Base-by-base conservation (phyloP, 441 rosid genomes). In the Eruca vesicaria region DNA sequence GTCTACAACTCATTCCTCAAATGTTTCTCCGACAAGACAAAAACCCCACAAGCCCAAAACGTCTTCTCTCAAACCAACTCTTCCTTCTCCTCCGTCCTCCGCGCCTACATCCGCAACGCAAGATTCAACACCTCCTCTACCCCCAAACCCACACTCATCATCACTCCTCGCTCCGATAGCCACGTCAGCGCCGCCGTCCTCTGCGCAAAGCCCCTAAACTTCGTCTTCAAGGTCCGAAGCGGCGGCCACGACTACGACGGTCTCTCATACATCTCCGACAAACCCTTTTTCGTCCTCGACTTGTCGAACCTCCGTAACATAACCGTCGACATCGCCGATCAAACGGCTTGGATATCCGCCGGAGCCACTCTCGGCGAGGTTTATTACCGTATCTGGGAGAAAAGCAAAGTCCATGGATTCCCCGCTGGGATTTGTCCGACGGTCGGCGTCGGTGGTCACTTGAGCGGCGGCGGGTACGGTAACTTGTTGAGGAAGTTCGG, bases 181-280 rank as follows among this genome's bases (percentile, higher is more conserved):
- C 87, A 91, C 56, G 84, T 89, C 67, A 87, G 82, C 58, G 85
- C 89, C 5, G 78, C 90, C 1, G 81, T 88, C 0, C 38, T 68
- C 9, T 89, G 93, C 83, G 29, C 87, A 33, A 85, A 82, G 61
- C 53, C 66, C 14, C 32, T 79, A 5, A 86, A 86, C 8, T 80
- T 74, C 23, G 78, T 66, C 10, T 73, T 91, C 28, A 84, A 85
- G 43, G 84, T 86, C 69, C 82, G 93, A 4, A 89, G 97, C 31
- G 94, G 91, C 0, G 97, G 91, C 4, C 97, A 89, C 23, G 97
- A 91, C 50, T 88, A 79, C 38, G 93, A 87, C 1, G 97, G 93
- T 12, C 61, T 88, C 28, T 91, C 95, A 1, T 91, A 87, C 67
- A 58, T 78, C 53, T 82, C 87, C 20, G 71, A 75, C 8, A 11